Evolutionary conservation across 164 flowering plant genomes (phyloP).

Genomic region (Kalanchoe fedtschenkoi): DNA sequence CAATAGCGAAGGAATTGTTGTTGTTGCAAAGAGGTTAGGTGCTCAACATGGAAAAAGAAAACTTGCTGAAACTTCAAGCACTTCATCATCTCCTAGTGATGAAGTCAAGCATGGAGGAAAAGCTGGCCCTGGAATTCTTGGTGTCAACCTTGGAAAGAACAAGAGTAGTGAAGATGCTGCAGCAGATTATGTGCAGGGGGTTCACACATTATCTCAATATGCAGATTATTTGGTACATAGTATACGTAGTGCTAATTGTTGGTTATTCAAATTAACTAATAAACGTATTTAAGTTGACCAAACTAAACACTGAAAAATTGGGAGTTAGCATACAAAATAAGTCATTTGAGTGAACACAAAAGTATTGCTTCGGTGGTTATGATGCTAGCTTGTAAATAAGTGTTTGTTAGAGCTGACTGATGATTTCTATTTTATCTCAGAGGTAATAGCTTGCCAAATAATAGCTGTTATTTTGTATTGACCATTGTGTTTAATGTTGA

Average conservation of each 20-base stretch:
- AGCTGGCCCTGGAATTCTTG: conserved; percentile 98
- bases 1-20: conserved; percentile 93
- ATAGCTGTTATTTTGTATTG: neutral
- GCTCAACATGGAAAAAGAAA: conserved; percentile 98
- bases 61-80: conserved; percentile 63
- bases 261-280: neutral
- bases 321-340: neutral
- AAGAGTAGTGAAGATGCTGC: conserved; percentile 97
- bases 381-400: neutral
- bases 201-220: conserved; percentile 89
- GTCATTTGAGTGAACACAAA: neutral
- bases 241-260: conserved; percentile 12
- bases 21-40: conserved; percentile 86
- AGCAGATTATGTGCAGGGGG: conserved; percentile 94
- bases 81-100: conserved; percentile 41
- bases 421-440: neutral
- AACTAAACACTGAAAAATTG: neutral
- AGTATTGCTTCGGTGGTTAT: neutral
- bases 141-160: conserved; percentile 95
- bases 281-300: neutral
- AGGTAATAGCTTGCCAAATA: neutral
- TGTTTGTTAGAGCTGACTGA: neutral
- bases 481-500: neutral
- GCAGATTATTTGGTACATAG: conserved; percentile 90
- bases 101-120: conserved; percentile 77